Evolutionary conservation across 495 filamentous ascomycete genomes (phyloP), one percentile per base, ranked within the genome.

Genomic region (Talaromyces proteolyticus): DNA sequence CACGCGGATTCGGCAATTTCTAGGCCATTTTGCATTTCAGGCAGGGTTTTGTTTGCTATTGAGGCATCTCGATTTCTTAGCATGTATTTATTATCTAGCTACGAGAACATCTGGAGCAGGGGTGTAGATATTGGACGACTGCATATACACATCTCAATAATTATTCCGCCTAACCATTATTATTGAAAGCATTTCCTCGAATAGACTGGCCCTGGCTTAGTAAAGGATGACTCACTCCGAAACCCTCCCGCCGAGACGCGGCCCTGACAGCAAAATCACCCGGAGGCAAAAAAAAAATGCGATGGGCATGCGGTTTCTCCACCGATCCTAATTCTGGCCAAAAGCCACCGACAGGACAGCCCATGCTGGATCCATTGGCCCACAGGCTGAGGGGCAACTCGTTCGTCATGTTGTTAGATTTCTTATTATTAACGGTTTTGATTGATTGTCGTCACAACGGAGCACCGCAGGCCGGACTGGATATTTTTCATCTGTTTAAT

Each of bases 1-100:
- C 84, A n/a, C 81, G 85, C 60, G 93, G 93, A n/a, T 98, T 98
- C 66, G 93, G 93, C 40, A 82, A 50, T 18, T 23, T 55, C 50
- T 50, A 44, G 23, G 17, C 26, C 8, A 0, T n/a, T 1, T 41
- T 11, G 24, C 20, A 11, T 11, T 19, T 39, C 16, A 8, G 45
- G 18, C 45, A 48, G 29, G 29, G 29, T 34, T 12, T 34, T 34
- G 29, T 8, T 10, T 14, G 14, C 8, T 34, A 34, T 34, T n/a
- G n/a, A n/a, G n/a, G n/a, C n/a, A n/a, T n/a, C n/a, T n/a, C n/a
- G n/a, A n/a, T n/a, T n/a, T n/a, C n/a, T n/a, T n/a, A n/a, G n/a
- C n/a, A n/a, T n/a, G n/a, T n/a, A n/a, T n/a, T n/a, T n/a, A n/a
- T n/a, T n/a, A n/a, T n/a, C n/a, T n/a, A n/a, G n/a, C n/a, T n/a